Conservation (phyloP, 331 rosid genomes). For the Rosa hybrid region DNA sequence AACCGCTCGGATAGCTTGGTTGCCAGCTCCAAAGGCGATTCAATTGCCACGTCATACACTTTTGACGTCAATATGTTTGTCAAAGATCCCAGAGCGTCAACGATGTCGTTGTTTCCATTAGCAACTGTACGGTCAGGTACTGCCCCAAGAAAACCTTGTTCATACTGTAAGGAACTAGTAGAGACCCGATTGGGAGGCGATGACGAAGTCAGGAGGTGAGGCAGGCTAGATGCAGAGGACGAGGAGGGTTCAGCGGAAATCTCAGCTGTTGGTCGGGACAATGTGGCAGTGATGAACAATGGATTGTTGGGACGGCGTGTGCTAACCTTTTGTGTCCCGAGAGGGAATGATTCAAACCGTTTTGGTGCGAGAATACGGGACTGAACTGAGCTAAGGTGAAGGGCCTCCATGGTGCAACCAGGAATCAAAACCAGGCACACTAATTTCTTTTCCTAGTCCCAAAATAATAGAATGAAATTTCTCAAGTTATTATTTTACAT, state of each 20-base stretch:
- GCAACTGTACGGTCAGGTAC: conserved; percentile 42
- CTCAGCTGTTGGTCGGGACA: conserved; percentile 49
- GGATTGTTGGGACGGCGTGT: conserved; percentile 9
- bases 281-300: conserved; percentile 39
- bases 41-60: conserved; percentile 83
- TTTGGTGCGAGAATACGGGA: conserved; percentile 20
- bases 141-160: conserved; percentile 79
- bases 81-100: conserved; percentile 64
- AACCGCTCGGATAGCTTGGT: conserved; percentile 69
- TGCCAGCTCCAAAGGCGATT: conserved; percentile 77
- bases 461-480: background rate
- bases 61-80: conserved; percentile 71
- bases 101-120: conserved; percentile 21
- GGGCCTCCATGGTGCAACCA: conserved; percentile 48
- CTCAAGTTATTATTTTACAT: background rate
- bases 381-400: conserved; percentile 24
- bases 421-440: background rate
- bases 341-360: background rate
- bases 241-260: conserved; percentile 24
- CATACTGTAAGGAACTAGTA: conserved; percentile 61
- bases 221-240: conserved; percentile 14
- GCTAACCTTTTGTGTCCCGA: conserved; percentile 6
- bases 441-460: background rate
- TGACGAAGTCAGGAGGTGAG: conserved; percentile 13
- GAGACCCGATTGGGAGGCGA: conserved; percentile 40